These are phyloP conservation scores for Xylariaceae sp. DNA, from an alignment of 2,329 filamentous ascomycete genomes.

Conservation along the genomic window DNA sequence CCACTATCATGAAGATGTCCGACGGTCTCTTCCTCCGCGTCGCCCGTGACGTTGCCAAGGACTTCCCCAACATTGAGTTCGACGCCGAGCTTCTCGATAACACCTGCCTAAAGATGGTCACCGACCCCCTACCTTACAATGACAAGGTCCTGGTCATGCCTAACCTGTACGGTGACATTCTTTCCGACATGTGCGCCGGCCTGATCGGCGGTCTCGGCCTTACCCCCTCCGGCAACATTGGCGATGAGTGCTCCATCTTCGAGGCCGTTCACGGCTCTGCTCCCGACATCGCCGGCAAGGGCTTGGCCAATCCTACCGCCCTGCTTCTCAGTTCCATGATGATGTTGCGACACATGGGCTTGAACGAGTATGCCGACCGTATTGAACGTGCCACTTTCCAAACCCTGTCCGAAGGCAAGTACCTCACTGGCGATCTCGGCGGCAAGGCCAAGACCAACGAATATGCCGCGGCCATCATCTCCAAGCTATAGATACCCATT, in stretches of 20 bases:
- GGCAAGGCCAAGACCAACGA: constrained; percentile 94
- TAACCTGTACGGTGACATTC: constrained; percentile 98
- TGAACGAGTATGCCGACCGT: constrained; percentile 73
- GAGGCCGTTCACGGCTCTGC: constrained; percentile 98
- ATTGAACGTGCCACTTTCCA: constrained; percentile 96
- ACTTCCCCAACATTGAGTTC: constrained; percentile 93
- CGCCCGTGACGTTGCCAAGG: constrained; percentile 80
- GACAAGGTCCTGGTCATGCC: constrained; percentile 98
- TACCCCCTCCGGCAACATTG: constrained; percentile 96
- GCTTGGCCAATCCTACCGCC: constrained; percentile 93
- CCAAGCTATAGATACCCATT: constrained; percentile 47
- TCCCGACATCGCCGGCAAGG: constrained; percentile 93
- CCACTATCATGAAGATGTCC: constrained; percentile 99
- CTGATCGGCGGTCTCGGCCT: constrained; percentile 96
- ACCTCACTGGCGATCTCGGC: constrained; percentile 90
- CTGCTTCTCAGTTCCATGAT: constrained; percentile 94
- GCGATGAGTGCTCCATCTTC: constrained; percentile 98
- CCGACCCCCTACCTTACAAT: constrained; percentile 93
- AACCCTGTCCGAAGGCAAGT: constrained; percentile 92
- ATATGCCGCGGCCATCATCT: constrained; percentile 88
- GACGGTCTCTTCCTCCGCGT: constrained; percentile 96
- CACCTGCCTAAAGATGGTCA: constrained; percentile 98
- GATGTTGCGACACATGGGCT: constrained; percentile 98
- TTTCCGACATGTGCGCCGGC: constrained; percentile 99
- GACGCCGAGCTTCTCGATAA: constrained; percentile 98